These are phyloP conservation scores for Parafenestella ontariensis DNA, from an alignment of 2,329 filamentous ascomycete genomes.

Conservation along the genomic window DNA sequence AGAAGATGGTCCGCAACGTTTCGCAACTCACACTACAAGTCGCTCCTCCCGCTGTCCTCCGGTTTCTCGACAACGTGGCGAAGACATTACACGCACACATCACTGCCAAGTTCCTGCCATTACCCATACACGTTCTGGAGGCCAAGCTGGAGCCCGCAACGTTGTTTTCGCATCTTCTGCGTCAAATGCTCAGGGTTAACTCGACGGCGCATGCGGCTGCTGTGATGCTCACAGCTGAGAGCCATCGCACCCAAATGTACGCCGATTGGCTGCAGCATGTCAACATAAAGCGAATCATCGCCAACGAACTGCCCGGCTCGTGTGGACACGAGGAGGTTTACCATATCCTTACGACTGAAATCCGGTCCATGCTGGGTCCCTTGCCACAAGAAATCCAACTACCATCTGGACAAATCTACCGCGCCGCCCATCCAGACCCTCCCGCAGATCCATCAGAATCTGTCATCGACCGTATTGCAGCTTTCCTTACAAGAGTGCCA, in stretches of 20 bases:
- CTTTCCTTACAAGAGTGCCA: slow-evolving; percentile 73
- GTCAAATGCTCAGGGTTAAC: slow-evolving; percentile 89
- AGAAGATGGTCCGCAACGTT: slow-evolving; percentile 94
- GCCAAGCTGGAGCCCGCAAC: slow-evolving; percentile 89
- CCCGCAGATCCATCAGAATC: slow-evolving; percentile 49
- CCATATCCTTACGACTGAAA: slow-evolving; percentile 64
- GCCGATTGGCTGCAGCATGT: slow-evolving; percentile 79
- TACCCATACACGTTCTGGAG: slow-evolving; percentile 82
- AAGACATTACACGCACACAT: slow-evolving; percentile 82
- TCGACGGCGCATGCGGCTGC: slow-evolving; percentile 92
- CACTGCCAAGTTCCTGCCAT: slow-evolving; percentile 80
- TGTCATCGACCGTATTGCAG: slow-evolving; percentile 79
- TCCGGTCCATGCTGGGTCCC: slow-evolving; percentile 74
- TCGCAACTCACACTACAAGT: slow-evolving; percentile 89
- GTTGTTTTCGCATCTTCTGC: slow-evolving; percentile 84
- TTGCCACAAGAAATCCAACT: slow-evolving; percentile 70
- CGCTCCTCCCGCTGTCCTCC: slow-evolving; percentile 84
- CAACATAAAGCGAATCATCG: slow-evolving; percentile 63
- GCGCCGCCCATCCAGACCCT: slow-evolving; percentile 31
- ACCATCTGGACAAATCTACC: slow-evolving; percentile 61
- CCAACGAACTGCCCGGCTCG: slow-evolving; percentile 60
- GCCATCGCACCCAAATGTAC: slow-evolving; percentile 95
- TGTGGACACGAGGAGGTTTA: slow-evolving; percentile 64
- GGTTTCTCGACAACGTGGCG: slow-evolving; percentile 86
- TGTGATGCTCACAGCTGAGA: slow-evolving; percentile 87